Evolutionary conservation across 306 rosid species (phyloP).

Genomic region (Quercus engelmannii): DNA sequence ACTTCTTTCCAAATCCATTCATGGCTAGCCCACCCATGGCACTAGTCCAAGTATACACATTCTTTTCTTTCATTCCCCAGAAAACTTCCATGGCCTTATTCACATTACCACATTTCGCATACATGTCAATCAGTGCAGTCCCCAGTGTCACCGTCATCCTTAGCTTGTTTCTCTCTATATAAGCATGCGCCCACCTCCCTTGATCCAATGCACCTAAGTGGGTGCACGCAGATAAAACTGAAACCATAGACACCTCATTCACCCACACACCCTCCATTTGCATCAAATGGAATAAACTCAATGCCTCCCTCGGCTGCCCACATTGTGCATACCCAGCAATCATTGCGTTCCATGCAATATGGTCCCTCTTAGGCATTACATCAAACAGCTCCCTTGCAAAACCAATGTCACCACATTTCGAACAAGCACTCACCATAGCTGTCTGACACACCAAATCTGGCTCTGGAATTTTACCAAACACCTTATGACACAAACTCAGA

Average conservation of each 20-base stretch:
- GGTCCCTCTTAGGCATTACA: slow-evolving; percentile 48
- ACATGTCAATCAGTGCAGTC: slow-evolving; percentile 62
- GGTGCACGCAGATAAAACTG: slow-evolving; percentile 45
- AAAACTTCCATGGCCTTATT: slow-evolving; percentile 60
- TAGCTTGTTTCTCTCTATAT: slow-evolving; percentile 45
- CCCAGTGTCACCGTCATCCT: slow-evolving; percentile 43
- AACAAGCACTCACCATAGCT: slow-evolving; percentile 48
- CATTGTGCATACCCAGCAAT: slow-evolving; percentile 49
- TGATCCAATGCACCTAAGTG: slow-evolving; percentile 60
- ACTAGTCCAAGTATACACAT: slow-evolving; percentile 57
- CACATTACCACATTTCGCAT: slow-evolving; percentile 57
- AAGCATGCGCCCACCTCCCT: slow-evolving; percentile 63
- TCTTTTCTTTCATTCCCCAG: slow-evolving; percentile 56
- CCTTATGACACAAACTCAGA: slow-evolving; percentile 28
- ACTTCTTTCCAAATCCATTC: slow-evolving; percentile 54
- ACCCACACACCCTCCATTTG: slow-evolving; percentile 55
- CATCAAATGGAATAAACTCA: slow-evolving; percentile 47
- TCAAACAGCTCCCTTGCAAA: slow-evolving; percentile 57
- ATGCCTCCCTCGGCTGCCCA: slow-evolving; percentile 51
- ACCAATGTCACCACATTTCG: slow-evolving; percentile 35
- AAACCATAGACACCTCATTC: slow-evolving; percentile 60
- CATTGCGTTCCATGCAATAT: slow-evolving; percentile 54
- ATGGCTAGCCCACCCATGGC: slow-evolving; percentile 60
- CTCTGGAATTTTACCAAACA: slow-evolving; percentile 23
- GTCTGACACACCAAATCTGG: slow-evolving; percentile 54